A percentile compares a stretch with the other conserved stretches of the same genome.
Evolutionary conservation across 2,329 filamentous ascomycete species (phyloP).

Genomic region (Periconia sp.): DNA sequence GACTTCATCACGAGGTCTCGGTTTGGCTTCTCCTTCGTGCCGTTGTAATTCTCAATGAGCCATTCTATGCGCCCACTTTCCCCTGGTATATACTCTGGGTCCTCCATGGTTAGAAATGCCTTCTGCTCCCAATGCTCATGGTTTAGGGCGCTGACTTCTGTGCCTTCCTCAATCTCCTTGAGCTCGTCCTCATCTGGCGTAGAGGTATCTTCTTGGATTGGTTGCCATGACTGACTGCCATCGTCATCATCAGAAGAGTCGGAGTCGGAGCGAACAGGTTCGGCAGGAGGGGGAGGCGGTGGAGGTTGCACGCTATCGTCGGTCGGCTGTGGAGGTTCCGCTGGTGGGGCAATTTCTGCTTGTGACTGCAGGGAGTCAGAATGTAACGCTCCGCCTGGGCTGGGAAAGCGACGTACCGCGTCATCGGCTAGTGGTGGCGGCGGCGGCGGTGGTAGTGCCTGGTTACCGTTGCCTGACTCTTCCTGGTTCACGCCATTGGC

Average conservation of each 20-base stretch:
- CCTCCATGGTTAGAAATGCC: conserved; percentile 62
- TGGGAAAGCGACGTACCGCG: conserved; percentile 19
- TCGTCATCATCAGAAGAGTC: conserved; percentile 48
- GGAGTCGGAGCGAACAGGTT: conserved; percentile 35
- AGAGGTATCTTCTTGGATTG: conserved; percentile 62
- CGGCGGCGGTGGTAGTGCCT: not conserved
- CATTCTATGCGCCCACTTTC: conserved; percentile 64
- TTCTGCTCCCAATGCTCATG: conserved; percentile 65
- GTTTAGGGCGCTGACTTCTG: conserved; percentile 63
- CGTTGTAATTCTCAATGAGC: conserved; percentile 64
- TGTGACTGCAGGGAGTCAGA: conserved; percentile 10
- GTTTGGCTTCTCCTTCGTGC: conserved; percentile 66
- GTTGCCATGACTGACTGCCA: conserved; percentile 54
- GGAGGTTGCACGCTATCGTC: conserved; percentile 35
- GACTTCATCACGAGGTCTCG: conserved; percentile 65
- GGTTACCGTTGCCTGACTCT: conserved; percentile 15
- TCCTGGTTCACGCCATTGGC: conserved; percentile 14
- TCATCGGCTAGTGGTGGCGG: conserved; percentile 10
- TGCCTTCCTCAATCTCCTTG: conserved; percentile 60
- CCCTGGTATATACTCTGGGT: conserved; percentile 62
- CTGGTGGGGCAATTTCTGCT: conserved; percentile 19
- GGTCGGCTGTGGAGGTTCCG: conserved; percentile 28
- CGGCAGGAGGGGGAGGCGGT: conserved; percentile 39
- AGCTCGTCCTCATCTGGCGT: conserved; percentile 63
- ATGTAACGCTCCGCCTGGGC: not conserved